Conservation (phyloP, 257 asterid genomes). For the Lavandula angustifolia region DNA sequence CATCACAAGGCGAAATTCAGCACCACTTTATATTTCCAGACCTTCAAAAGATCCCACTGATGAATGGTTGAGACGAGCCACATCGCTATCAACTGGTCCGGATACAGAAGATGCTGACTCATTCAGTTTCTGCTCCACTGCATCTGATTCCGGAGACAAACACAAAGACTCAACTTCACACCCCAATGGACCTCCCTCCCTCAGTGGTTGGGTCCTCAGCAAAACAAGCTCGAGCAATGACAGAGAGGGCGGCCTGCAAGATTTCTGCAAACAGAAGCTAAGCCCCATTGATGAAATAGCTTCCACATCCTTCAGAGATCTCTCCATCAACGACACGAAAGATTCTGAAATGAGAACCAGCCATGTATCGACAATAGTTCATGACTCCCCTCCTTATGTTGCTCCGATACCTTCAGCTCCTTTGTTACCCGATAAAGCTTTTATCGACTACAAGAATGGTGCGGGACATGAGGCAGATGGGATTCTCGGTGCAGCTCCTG, state of each 20-base stretch:
- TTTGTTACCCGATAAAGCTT: conserved; percentile 60
- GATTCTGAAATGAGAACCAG: conserved; percentile 28
- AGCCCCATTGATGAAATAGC: conserved; percentile 65
- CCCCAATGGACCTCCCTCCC: conserved; percentile 81
- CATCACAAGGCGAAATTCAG: conserved; percentile 69
- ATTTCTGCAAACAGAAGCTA: conserved; percentile 41
- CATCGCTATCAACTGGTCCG: conserved; percentile 56
- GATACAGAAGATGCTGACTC: conserved; percentile 43
- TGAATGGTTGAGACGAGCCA: conserved; percentile 66
- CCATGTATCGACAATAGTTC: conserved; percentile 39
- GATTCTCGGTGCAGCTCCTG: conserved; percentile 75
- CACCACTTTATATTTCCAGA: conserved; percentile 51
- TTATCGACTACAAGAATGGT: conserved; percentile 41
- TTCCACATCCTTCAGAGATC: conserved; percentile 46
- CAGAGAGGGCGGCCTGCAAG: conserved; percentile 39
- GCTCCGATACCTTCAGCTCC: conserved; percentile 92
- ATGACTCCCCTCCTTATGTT: conserved; percentile 41
- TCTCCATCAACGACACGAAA: conserved; percentile 44
- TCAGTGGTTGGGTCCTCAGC: conserved; percentile 70
- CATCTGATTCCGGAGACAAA: conserved; percentile 34
- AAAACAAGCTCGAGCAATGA: conserved; percentile 40
- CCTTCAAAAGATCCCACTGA: conserved; percentile 40
- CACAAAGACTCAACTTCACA: conserved; percentile 45
- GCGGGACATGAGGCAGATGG: conserved; percentile 54
- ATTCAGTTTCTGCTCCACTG: conserved; percentile 44